Conservation (phyloP, 805 yeast genomes). For the Debaryomyces maramus region DNA sequence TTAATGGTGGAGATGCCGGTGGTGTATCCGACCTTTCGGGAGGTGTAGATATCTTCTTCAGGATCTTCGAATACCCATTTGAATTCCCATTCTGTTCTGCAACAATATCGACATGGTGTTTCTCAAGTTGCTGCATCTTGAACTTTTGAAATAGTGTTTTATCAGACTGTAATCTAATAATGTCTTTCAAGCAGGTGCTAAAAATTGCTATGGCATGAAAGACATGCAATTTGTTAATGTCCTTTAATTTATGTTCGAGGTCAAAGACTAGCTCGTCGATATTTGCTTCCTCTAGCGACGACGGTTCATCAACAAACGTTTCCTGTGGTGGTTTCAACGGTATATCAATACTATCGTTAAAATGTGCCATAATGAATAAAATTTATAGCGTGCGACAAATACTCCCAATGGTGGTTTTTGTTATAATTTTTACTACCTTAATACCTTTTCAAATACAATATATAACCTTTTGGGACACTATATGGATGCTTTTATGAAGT, state of each 20-base stretch:
- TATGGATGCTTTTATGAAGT: no score
- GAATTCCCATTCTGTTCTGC: neutral
- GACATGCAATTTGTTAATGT: constrained; percentile 34
- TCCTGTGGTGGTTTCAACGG: constrained; percentile 39
- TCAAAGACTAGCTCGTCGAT: constrained; percentile 35
- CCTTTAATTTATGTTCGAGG: constrained; percentile 27
- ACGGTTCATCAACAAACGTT: constrained; percentile 44
- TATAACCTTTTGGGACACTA: no score
- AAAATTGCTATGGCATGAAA: constrained; percentile 36
- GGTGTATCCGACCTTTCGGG: constrained; percentile 13
- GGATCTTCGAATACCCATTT: neutral
- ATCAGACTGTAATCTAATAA: constrained; percentile 29
- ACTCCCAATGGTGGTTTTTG: no score
- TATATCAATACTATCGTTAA: constrained; percentile 25
- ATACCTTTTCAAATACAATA: no score
- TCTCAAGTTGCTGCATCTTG: constrained; percentile 25
- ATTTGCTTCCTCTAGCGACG: constrained; percentile 30
- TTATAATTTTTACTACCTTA: no score
- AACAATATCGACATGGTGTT: constrained; percentile 8
- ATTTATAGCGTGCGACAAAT: no score
- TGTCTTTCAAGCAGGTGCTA: constrained; percentile 28
- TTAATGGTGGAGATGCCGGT: constrained; percentile 24
- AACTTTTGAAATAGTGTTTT: constrained; percentile 23
- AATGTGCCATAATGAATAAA: no score
- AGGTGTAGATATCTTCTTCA: constrained; percentile 5